phyloP scores from a whole-genome alignment of 352 stramenopile genomes.

The Phytopythium cucurbitacearum region DNA sequence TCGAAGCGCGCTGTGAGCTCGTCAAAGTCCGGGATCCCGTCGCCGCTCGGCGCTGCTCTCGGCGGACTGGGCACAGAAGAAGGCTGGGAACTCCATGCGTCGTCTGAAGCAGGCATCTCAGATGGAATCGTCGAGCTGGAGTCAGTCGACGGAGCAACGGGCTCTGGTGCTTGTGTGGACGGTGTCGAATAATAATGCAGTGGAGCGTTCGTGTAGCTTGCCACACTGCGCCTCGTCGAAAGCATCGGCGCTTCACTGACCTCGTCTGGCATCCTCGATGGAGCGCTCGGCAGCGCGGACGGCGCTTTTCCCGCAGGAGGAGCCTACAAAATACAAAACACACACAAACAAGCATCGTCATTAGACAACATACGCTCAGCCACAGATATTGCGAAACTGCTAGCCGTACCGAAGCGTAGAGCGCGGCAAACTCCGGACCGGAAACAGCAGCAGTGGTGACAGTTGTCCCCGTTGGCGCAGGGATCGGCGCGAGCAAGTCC shows the following conservation, averaged over 20 bases:
- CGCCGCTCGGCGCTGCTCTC: conserved; percentile 9
- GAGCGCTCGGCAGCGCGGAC: conserved; percentile 38
- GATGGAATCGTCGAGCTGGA: conserved; percentile 6
- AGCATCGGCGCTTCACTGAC: conserved; percentile 10
- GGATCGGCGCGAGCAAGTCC: conserved; percentile 85
- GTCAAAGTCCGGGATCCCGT: conserved; percentile 86
- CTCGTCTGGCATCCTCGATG: conserved; percentile 20
- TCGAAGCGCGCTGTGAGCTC: conserved; percentile 93
- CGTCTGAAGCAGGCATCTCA: background rate
- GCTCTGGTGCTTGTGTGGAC: conserved; percentile 7
- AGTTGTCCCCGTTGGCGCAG: conserved; percentile 83
- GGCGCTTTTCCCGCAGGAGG: conserved; percentile 37
- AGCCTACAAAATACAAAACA: conserved; percentile 20
- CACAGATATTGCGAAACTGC: too few relatives aligned
- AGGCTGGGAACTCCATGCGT: background rate
- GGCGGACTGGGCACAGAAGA: conserved; percentile 6
- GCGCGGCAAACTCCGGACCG: conserved; percentile 72
- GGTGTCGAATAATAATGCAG: conserved; percentile 23
- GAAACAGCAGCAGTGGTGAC: conserved; percentile 79
- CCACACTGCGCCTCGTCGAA: conserved; percentile 29
- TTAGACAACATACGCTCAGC: background rate
- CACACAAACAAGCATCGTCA: background rate
- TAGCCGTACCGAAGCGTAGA: conserved; percentile 54
- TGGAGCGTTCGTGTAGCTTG: conserved; percentile 33
- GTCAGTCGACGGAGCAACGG: conserved; percentile 6